Base-by-base conservation (phyloP, 805 yeast species). In the Kregervanrija pseudodelftensis region DNA sequence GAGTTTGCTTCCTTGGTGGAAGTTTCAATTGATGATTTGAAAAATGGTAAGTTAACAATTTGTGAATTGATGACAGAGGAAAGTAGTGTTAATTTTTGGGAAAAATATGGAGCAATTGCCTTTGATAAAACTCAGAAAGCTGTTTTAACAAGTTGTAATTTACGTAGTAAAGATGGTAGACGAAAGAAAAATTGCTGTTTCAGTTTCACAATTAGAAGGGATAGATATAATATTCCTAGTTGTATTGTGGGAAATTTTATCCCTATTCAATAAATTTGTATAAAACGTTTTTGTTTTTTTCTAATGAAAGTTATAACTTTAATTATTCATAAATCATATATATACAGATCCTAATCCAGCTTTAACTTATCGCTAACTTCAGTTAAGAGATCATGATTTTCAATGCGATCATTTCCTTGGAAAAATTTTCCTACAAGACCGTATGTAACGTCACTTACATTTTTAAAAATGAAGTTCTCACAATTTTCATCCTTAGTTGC, bases 11-110 rank as follows among this genome's bases (percentile, higher is more conserved):
- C 90, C 1, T 64, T 91, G 44, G 96, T 91, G 2, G 95, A 89
- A 15, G 95, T 87, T 17, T 76, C 80, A 30, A 87, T 91, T 1
- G 97, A 90, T 59, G 96, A 89, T 59, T 66, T 91, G 57, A 80
- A 93, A 51, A 96, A 91, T 61, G 98, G 98, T 10, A 85, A 83
- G 54, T 66, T 89, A 52, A 93, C 97, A 1, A 87, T 91, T 38
- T 90, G 90, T 64, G 97, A 91, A 65, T 67, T 91, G 49, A 85
- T 91, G 96, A 82, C 89, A 41, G 97, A 90, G 61, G 96, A 90
- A 54, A 85, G 95, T 57, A 95, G 96, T 28, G 97, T 91, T 14
- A 90, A 88, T 56, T 91, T 88, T 60, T 91, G 98, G 98, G 98
- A 91, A 58, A 90, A 90, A 60, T 91, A 90, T 58, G 96, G 96